phyloP scores from a whole-genome alignment of 306 rosid genomes.

The Acacia confusa region DNA sequence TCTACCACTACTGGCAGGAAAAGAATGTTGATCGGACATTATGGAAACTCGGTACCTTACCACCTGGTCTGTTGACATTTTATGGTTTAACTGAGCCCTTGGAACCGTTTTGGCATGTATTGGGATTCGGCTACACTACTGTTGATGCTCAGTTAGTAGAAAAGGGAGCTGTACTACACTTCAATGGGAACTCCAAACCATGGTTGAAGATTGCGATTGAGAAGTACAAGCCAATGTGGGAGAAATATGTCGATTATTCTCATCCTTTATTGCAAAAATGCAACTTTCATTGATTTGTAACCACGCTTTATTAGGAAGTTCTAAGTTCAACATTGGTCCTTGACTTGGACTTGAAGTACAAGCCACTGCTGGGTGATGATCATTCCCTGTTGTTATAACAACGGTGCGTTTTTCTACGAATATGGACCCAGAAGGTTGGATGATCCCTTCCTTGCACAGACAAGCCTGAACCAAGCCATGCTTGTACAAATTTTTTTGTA shows the following conservation, averaged over 20 bases:
- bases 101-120: constrained; percentile 79
- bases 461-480: constrained; percentile 31
- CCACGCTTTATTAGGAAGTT: constrained; percentile 46
- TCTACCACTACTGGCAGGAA: constrained; percentile 93
- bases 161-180: constrained; percentile 84
- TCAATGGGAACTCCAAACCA: constrained; percentile 89
- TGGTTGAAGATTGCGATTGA: constrained; percentile 95
- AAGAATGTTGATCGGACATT: constrained; percentile 76
- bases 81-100: constrained; percentile 84
- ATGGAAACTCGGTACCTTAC: constrained; percentile 95
- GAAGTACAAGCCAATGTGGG: constrained; percentile 90
- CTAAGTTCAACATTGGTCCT: constrained; percentile 57
- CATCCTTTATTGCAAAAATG: constrained; percentile 71
- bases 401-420: constrained; percentile 36
- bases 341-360: constrained; percentile 52
- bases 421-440: background rate
- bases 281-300: constrained; percentile 61
- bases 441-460: constrained; percentile 23
- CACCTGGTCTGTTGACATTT: constrained; percentile 85
- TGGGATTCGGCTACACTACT: constrained; percentile 86
- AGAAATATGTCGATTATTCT: constrained; percentile 68
- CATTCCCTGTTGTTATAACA: constrained; percentile 45
- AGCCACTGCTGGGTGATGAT: constrained; percentile 46
- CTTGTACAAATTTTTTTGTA: constrained; percentile 53
- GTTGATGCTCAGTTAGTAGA: constrained; percentile 72